Conservation (phyloP, 345 rosid species). For the Conringia planisiliqua region DNA sequence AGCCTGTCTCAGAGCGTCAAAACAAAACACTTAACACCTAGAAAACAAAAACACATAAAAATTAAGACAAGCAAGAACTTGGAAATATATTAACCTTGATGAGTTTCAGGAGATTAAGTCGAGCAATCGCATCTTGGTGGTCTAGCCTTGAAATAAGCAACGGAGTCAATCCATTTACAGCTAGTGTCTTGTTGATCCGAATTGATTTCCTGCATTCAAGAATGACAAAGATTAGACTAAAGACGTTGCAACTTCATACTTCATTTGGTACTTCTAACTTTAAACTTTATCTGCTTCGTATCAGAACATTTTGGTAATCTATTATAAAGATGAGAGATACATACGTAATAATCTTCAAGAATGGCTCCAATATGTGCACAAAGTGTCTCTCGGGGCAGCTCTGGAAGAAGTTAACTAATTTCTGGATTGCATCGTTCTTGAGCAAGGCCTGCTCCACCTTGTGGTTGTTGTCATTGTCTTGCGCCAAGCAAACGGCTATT, state of each 20-base stretch:
- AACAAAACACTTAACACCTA: not conserved
- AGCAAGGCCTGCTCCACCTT: conserved; percentile 95
- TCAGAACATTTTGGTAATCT: not conserved
- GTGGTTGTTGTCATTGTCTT: conserved; percentile 85
- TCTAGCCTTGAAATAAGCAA: conserved; percentile 81
- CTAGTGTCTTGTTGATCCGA: conserved; percentile 86
- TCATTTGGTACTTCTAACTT: not conserved
- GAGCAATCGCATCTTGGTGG: conserved; percentile 97
- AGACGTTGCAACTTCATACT: not conserved
- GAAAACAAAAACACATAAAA: too few species aligned
- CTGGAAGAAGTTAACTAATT: conserved; percentile 85
- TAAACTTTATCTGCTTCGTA: not conserved
- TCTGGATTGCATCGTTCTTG: conserved; percentile 83
- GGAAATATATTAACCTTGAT: conserved; percentile 57
- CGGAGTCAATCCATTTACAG: conserved; percentile 95
- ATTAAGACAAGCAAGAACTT: not conserved
- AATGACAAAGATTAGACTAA: conserved; percentile 9
- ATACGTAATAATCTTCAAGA: conserved; percentile 95
- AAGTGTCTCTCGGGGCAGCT: conserved; percentile 95
- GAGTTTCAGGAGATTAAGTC: conserved; percentile 86
- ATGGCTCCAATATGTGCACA: conserved; percentile 96
- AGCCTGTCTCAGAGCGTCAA: conserved; percentile 43
- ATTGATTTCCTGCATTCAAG: conserved; percentile 75
- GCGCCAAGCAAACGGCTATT: conserved; percentile 95
- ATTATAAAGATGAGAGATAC: conserved; percentile 13